phyloP scores from a whole-genome alignment of 176 grass and related monocot species.

The Oryza brachyantha region DNA sequence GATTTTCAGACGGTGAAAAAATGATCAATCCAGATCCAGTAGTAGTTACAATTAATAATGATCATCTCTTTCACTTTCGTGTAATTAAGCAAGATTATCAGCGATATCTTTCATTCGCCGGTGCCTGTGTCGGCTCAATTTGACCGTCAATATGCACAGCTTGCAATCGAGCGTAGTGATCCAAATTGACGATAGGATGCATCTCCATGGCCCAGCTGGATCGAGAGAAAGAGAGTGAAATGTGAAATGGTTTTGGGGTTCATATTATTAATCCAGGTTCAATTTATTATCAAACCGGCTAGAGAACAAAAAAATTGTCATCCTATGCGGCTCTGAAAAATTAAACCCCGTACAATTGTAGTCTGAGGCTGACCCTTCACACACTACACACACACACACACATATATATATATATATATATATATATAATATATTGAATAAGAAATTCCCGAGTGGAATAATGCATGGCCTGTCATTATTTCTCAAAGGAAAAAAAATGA shows the following conservation, averaged over 20 bases:
- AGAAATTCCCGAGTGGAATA: neutral
- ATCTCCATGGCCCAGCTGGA: neutral
- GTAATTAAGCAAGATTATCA: neutral
- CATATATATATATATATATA: too few species aligned
- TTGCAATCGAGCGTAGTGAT: neutral
- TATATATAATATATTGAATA: neutral
- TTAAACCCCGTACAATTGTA: neutral
- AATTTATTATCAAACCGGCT: constrained; percentile 1
- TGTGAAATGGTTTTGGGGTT: constrained; percentile 8
- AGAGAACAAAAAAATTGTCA: neutral
- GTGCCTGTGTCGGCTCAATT: neutral
- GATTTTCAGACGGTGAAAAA: neutral
- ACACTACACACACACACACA: too few species aligned
- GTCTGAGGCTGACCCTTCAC: too few species aligned
- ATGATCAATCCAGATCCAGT: neutral
- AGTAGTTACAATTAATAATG: neutral
- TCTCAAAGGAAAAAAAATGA: neutral
- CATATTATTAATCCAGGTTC: neutral
- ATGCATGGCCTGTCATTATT: neutral
- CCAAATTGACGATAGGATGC: neutral
- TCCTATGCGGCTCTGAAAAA: neutral
- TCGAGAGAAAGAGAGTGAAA: constrained; percentile 12
- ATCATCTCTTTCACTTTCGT: neutral
- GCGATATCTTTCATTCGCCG: neutral
- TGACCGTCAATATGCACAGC: neutral